Evolutionary conservation across 192 early-diverging fungal genomes (phyloP).

Genomic region (Rhizophlyctis rosea): DNA sequence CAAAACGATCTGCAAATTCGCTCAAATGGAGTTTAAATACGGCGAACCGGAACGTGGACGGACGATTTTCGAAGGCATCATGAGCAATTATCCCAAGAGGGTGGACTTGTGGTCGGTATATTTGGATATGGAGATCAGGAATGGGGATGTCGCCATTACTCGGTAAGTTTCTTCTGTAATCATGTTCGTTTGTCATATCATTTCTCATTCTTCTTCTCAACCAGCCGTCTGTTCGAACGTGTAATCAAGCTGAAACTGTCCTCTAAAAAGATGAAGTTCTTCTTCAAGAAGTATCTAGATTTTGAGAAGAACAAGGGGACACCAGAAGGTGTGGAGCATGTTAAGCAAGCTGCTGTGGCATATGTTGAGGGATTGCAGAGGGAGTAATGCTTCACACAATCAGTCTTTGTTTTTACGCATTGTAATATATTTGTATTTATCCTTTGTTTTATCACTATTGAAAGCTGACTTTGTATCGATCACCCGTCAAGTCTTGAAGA

Average conservation of each 20-base stretch:
- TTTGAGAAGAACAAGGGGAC: slow-evolving; percentile 90
- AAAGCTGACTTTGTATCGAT: too few relatives aligned
- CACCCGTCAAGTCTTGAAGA: too few relatives aligned
- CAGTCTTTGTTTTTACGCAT: too few relatives aligned
- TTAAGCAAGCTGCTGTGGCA: slow-evolving; percentile 81
- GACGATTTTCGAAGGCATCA: slow-evolving; percentile 94
- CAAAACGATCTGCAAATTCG: slow-evolving; percentile 93
- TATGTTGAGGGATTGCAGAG: too few relatives aligned
- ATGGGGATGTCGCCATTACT: slow-evolving; percentile 62
- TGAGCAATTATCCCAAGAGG: slow-evolving; percentile 89
- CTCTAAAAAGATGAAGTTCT: slow-evolving; percentile 98
- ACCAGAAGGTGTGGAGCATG: slow-evolving; percentile 75
- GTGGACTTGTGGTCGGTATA: slow-evolving; percentile 97
- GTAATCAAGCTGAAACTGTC: slow-evolving; percentile 86
- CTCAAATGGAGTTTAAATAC: slow-evolving; percentile 94
- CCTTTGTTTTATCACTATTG: too few relatives aligned
- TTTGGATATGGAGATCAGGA: slow-evolving; percentile 91
- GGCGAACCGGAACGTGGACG: slow-evolving; percentile 96
- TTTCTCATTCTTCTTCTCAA: slow-evolving; percentile 4
- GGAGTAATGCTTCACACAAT: too few relatives aligned
- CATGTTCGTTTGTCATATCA: background rate
- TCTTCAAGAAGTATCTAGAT: slow-evolving; percentile 97
- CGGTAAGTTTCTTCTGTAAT: slow-evolving; percentile 33
- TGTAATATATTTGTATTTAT: too few relatives aligned
- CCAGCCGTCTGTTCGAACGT: slow-evolving; percentile 79